Percentiles rank a stretch among this genome's conserved stretches.
Evolutionary conservation across 352 stramenopile genomes (phyloP).

Genomic region (Phytopythium oedochilum): DNA sequence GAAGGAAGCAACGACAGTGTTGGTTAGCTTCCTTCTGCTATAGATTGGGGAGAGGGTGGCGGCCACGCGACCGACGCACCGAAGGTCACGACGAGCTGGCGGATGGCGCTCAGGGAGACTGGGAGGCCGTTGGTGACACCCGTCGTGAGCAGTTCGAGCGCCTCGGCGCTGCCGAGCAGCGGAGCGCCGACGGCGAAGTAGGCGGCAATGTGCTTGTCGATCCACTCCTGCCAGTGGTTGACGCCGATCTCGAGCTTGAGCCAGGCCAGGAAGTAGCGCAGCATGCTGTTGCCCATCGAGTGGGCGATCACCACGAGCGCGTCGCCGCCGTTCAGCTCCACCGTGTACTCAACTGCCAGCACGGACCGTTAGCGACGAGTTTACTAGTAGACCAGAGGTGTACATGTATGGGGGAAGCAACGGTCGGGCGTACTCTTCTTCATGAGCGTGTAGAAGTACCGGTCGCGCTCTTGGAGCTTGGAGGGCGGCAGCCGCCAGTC

Average conservation of each 20-base stretch:
- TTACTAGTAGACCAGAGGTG: neutral
- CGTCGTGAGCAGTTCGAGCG: conserved; percentile 61
- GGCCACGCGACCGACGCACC: conserved; percentile 18
- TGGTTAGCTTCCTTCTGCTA: neutral
- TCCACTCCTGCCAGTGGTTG: conserved; percentile 72
- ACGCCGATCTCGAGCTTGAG: conserved; percentile 67
- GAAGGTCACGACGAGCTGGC: conserved; percentile 67
- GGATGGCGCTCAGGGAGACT: conserved; percentile 59
- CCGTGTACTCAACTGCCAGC: conserved; percentile 60
- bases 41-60: too few relatives aligned
- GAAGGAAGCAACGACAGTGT: neutral
- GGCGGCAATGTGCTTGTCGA: conserved; percentile 66
- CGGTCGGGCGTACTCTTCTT: conserved; percentile 46
- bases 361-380: neutral
- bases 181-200: conserved; percentile 76
- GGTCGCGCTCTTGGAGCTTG: conserved; percentile 65
- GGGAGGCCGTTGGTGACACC: conserved; percentile 61
- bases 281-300: conserved; percentile 77
- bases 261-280: conserved; percentile 83
- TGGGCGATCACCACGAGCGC: conserved; percentile 70
- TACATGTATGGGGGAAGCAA: neutral
- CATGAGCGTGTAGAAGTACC: conserved; percentile 71
- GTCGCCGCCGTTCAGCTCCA: conserved; percentile 37
- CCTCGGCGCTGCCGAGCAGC: conserved; percentile 63
- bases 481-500: conserved; percentile 78